Evolutionary conservation across 2,329 filamentous ascomycete genomes (phyloP), one percentile per base, ranked within the genome.

Genomic region (Penicillium freii): DNA sequence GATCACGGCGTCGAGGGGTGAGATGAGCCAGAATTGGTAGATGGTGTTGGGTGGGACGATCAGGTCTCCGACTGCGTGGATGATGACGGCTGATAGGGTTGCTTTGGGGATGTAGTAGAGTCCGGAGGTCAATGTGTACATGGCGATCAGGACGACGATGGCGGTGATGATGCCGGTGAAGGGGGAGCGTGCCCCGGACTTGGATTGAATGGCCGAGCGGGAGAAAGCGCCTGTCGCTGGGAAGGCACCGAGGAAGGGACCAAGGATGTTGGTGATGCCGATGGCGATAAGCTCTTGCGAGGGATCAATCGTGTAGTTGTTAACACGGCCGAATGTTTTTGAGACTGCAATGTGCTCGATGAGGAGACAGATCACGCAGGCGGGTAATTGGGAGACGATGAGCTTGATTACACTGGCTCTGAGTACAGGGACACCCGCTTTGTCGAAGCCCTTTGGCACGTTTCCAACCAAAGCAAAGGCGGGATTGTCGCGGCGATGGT

Each of bases 301-400:
- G 0, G 92, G 91, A 66, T 96, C 87, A 72, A 97, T 96, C 11
- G 85, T 87, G 75, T 97, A 97, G 76, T 95, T 95, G 79, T 96
- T 96, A 68, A 96, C 84, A 51, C 92, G 84, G 7, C 92, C 92
- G 66, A 97, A 97, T 0, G 92, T 96, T 72, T 97, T 97, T 8
- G 92, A 90, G 60, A 96, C 96, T 44, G 92, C 91, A 66, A 97
- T 95, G 71, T 97, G 92, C 75, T 97, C 92, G 60, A 96, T 92
- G 23, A 97, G 81, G 57, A 96, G 80, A 15, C 97, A 91, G 62
- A 96, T 94, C 54, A 96, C 86, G 0, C 88, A 87, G 5, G 89
- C 89, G 0, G 92, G 92, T 5, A 97, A 78, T 61, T 96, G 82
- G 38, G 81, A 79, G 0, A 83, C 81, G 68, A 96, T 90, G 1